Evolutionary conservation across 169 alveolate species (phyloP).

Genomic region (Plasmodium knowlesi): DNA sequence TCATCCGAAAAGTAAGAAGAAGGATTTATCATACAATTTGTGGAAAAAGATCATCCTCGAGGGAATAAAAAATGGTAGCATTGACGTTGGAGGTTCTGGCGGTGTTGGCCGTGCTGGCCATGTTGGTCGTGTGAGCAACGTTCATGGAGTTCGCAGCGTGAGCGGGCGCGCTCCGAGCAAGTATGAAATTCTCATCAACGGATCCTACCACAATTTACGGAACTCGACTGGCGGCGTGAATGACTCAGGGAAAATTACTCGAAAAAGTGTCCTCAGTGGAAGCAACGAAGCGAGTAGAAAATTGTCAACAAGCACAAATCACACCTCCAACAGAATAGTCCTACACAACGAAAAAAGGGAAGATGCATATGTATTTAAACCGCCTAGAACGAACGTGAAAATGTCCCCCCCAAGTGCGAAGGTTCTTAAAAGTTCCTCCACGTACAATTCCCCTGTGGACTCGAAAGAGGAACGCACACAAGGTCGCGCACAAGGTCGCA

Average conservation of each 20-base stretch:
- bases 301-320: not conserved
- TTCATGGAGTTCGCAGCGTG: not conserved
- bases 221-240: not conserved
- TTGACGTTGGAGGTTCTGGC: not conserved
- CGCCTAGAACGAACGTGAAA: not conserved
- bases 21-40: slow-evolving; percentile 40
- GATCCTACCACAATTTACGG: slow-evolving; percentile 6
- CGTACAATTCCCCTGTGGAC: slow-evolving; percentile 11
- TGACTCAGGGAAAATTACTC: not conserved
- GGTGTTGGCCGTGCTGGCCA: not conserved
- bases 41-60: slow-evolving; percentile 26
- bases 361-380: slow-evolving; percentile 34
- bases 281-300: not conserved
- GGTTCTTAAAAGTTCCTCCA: not conserved
- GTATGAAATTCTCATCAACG: slow-evolving; percentile 24
- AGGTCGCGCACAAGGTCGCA: not conserved
- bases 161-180: not conserved
- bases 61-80: slow-evolving; percentile 24
- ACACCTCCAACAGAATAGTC: not conserved
- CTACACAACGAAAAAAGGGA: slow-evolving; percentile 41
- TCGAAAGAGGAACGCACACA: not conserved
- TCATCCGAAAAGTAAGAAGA: not conserved
- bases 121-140: not conserved
- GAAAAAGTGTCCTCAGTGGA: not conserved
- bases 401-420: not conserved